Conservation (phyloP, 78 protist species). For the Dictyostelium firmibasis region DNA sequence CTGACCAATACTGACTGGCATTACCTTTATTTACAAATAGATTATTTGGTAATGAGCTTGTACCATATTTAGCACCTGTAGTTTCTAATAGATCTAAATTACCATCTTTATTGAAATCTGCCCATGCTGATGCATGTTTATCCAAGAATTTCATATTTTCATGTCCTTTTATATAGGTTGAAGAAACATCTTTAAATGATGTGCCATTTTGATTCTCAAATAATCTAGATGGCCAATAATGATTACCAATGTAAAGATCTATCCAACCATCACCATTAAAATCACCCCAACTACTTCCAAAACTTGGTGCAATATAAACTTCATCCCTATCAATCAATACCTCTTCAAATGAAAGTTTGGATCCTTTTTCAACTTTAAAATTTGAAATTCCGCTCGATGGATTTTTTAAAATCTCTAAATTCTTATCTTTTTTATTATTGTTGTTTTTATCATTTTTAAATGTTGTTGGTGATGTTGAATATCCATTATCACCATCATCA, state of each 20-base stretch:
- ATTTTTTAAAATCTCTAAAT: not conserved
- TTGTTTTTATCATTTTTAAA: too few species aligned
- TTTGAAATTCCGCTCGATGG: constrained; percentile 25
- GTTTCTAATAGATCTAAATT: constrained; percentile 54
- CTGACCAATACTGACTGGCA: not conserved
- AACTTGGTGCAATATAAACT: constrained; percentile 37
- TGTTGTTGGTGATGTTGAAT: not conserved
- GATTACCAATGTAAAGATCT: constrained; percentile 54
- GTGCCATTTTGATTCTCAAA: constrained; percentile 12
- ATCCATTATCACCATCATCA: too few species aligned
- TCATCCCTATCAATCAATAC: not conserved
- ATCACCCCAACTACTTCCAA: constrained; percentile 76
- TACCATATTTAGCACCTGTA: constrained; percentile 66
- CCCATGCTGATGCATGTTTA: constrained; percentile 73
- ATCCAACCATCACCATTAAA: constrained; percentile 59
- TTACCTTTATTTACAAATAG: not conserved
- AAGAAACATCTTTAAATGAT: constrained; percentile 11
- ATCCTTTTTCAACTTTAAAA: not conserved
- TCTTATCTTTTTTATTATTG: not conserved
- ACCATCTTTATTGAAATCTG: constrained; percentile 65
- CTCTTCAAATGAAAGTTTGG: not conserved
- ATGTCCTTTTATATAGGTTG: not conserved
- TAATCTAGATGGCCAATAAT: constrained; percentile 57
- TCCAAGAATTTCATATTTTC: constrained; percentile 31
- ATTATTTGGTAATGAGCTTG: constrained; percentile 41